Evolutionary conservation across 345 rosid species (phyloP), one percentile per base, ranked within the genome.

Genomic region (Cardamine resedifolia): DNA sequence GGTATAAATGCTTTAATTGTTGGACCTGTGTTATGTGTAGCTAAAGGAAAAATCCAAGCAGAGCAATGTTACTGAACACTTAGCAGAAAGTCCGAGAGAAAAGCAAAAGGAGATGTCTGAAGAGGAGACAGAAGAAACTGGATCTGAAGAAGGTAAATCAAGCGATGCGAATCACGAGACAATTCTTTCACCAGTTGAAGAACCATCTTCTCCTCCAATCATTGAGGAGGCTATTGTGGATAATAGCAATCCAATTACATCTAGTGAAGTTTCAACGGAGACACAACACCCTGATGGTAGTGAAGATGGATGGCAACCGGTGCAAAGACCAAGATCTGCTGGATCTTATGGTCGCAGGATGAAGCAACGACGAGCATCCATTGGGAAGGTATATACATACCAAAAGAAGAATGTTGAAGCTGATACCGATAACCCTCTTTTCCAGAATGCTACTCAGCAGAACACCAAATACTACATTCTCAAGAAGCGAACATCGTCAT

Each of bases 271-370:
- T 62, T 73, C 68, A 28, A 50, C 80, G 41, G 91, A 87, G 78
- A 76, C 82, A 60, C 85, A 71, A 53, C 64, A 70, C 39, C 67
- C 59, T 67, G 77, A 72, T 65, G 78, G 73, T 20, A 82, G 79
- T 61, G 96, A 87, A 80, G 97, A 88, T 77, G 97, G 97, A 45
- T 95, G 99, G 99, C 97, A 95, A 76, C 81, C 97, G 5, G 99
- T 87, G 76, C 99, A 91, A 69, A 88, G 97, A 85, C 90, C 84
- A 16, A 87, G 96, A 79, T 86, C 96, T 63, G 85, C 90, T 79
- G 87, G 85, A 58, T 88, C 88, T 44, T 72, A 81, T 59, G 88
- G 89, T 52, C 87, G 88, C 73, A 81, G 96, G 74, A 48, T 88
- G 69, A 95, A 85, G 88, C 97, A 95, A 81, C 84, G 93, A 65